Evolutionary conservation across 495 filamentous ascomycete genomes (phyloP).

Genomic region (Lepidopterella palustris): DNA sequence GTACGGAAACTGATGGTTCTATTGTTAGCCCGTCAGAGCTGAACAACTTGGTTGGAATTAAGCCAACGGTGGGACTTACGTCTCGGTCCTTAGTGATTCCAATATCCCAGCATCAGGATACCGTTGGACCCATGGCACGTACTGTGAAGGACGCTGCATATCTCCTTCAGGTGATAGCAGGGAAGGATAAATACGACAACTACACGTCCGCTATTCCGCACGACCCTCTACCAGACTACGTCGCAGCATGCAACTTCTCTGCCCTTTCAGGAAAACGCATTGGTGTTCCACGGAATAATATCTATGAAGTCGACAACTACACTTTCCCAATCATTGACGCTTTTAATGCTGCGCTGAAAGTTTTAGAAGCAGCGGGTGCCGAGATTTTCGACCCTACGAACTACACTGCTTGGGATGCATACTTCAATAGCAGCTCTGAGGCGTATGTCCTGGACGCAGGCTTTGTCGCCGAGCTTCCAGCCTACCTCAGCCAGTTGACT

Average conservation of each 20-base stretch:
- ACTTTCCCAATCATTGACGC: conserved; percentile 36
- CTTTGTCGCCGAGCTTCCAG: conserved; percentile 33
- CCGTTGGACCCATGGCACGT: conserved; percentile 57
- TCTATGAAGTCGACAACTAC: conserved; percentile 14
- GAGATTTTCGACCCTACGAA: conserved; percentile 48
- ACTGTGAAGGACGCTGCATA: conserved; percentile 62
- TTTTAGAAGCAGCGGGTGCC: conserved; percentile 45
- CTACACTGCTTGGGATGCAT: conserved; percentile 43
- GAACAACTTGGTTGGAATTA: conserved; percentile 49
- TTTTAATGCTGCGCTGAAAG: conserved; percentile 42
- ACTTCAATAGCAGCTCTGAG: conserved; percentile 23
- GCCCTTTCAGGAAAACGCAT: conserved; percentile 46
- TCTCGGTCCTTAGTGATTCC: conserved; percentile 57
- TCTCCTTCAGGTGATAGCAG: conserved; percentile 57
- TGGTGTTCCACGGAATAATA: conserved; percentile 46
- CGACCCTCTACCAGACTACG: conserved; percentile 43
- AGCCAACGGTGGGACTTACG: conserved; percentile 65
- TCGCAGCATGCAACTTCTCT: conserved; percentile 45
- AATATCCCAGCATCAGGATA: conserved; percentile 57
- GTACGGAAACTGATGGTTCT: conserved; percentile 41
- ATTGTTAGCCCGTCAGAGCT: conserved; percentile 35
- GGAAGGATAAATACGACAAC: conserved; percentile 46
- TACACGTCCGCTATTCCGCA: conserved; percentile 50
- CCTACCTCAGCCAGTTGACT: conserved; percentile 38
- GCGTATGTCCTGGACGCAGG: conserved; percentile 33